phyloP scores from a whole-genome alignment of 306 rosid genomes.

The Ceratonia siliqua region DNA sequence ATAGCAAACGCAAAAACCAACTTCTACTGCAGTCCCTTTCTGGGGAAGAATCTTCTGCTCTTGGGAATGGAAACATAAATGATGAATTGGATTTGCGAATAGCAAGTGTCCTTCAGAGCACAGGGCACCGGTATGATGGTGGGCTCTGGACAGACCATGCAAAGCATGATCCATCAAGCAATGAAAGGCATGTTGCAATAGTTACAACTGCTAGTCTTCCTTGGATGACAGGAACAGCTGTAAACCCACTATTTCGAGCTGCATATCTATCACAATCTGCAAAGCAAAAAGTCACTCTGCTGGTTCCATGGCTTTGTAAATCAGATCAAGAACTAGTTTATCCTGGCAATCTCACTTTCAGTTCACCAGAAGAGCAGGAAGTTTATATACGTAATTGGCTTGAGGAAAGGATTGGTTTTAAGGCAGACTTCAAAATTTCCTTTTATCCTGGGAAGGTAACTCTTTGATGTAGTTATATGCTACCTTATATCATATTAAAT shows the following conservation, averaged over 20 bases:
- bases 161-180: slow-evolving; percentile 57
- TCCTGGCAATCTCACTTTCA: slow-evolving; percentile 73
- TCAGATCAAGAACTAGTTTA: slow-evolving; percentile 93
- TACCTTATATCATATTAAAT: slow-evolving; percentile 13
- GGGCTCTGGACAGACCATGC: slow-evolving; percentile 80
- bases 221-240: slow-evolving; percentile 99
- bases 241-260: slow-evolving; percentile 94
- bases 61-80: slow-evolving; percentile 68
- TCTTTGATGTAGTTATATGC: slow-evolving; percentile 29
- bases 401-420: slow-evolving; percentile 93
- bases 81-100: slow-evolving; percentile 85
- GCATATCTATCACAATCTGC: slow-evolving; percentile 87
- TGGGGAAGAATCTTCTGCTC: slow-evolving; percentile 60
- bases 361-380: slow-evolving; percentile 96
- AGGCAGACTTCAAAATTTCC: slow-evolving; percentile 87
- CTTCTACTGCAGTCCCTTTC: slow-evolving; percentile 55
- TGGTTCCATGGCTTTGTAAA: slow-evolving; percentile 96
- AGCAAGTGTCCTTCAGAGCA: slow-evolving; percentile 93
- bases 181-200: slow-evolving; percentile 85
- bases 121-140: slow-evolving; percentile 89
- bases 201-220: slow-evolving; percentile 99
- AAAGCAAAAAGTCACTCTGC: slow-evolving; percentile 76
- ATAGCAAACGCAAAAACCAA: slow-evolving; percentile 78
- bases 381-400: slow-evolving; percentile 89
- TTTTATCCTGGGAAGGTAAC: slow-evolving; percentile 97